phyloP scores from a whole-genome alignment of 768 basidiomycete genomes.

The Lepiota brunneoincarnata region DNA sequence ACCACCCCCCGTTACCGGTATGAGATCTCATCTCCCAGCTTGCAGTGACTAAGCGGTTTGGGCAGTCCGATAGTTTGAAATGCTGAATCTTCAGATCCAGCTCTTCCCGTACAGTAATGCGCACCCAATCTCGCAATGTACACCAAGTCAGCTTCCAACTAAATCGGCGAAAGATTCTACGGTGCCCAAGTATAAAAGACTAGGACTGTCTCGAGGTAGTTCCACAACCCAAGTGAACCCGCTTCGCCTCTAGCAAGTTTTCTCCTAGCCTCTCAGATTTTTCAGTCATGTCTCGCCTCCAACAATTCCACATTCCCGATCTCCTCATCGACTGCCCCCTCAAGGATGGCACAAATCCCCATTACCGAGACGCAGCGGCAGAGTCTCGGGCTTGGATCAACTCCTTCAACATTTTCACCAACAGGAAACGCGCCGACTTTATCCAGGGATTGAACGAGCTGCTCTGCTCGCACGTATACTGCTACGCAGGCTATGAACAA shows the following conservation, averaged over 20 bases:
- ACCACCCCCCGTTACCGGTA: neutral
- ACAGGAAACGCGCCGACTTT: constrained; percentile 63
- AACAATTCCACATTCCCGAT: constrained; percentile 54
- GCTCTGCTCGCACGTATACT: constrained; percentile 59
- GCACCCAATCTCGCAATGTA: constrained; percentile 6
- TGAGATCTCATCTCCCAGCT: constrained; percentile 6
- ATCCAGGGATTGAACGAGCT: constrained; percentile 59
- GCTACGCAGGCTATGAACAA: constrained; percentile 53
- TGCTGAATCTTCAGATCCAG: constrained; percentile 5
- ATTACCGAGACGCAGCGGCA: constrained; percentile 52
- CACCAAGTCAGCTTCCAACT: constrained; percentile 9
- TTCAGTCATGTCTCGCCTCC: constrained; percentile 13
- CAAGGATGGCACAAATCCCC: constrained; percentile 49
- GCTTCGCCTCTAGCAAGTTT: constrained; percentile 13
- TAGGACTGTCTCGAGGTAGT: neutral
- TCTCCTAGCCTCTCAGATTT: constrained; percentile 14
- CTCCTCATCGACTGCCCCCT: constrained; percentile 47
- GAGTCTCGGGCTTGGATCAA: constrained; percentile 64
- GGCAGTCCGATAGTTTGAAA: constrained; percentile 6
- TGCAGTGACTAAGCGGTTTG: neutral
- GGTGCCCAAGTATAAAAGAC: constrained; percentile 5
- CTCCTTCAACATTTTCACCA: constrained; percentile 54
- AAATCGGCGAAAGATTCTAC: constrained; percentile 3
- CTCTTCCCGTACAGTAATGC: neutral
- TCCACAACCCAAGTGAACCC: constrained; percentile 13